Evolutionary conservation across 2,329 filamentous ascomycete genomes (phyloP), one percentile per base, ranked within the genome.

Genomic region (Hymenoscyphus albidus): DNA sequence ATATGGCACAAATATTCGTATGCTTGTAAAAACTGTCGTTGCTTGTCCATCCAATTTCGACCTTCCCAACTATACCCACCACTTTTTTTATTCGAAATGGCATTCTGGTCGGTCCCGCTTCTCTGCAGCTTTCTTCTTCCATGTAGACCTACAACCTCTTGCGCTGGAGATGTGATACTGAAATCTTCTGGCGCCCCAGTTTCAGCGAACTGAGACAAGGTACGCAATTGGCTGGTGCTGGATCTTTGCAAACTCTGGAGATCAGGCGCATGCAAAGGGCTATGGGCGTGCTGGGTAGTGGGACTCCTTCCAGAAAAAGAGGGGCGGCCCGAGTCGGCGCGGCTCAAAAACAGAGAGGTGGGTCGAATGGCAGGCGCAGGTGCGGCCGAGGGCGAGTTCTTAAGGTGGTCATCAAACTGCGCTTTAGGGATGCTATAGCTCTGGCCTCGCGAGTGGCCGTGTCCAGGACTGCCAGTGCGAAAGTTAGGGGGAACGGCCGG

Each of bases 1-100:
- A 99, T 98, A 75, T 99, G 95, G 76, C 95, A 99, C 44, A 99
- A 88, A 76, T 99, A 99, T 77, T 99, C 95, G 75, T 99, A 99
- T 6, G 95, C 95, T 77, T 96, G 92, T 62, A 99, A 80, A 73
- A 97, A 98, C 76, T 98, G 94, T 32, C 95, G 87, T 76, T 99
- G 94, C 75, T 96, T 95, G 77, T 99, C 95, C 94, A 99, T 99
- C 95, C 95, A 99, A 75, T 94, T 96, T 59, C 91, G 86, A 22
- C 88, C 88, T 68, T 91, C 87, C 89, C 93, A 95, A 59, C 87
- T 85, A 70, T 89, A 92, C 32, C 78, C 81, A 63, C 79, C 80
- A 10, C 76, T 76, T 68, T 81, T 80, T 67, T 82, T 79, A 55
- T 81, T 78, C 27, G 80, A 80, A 31, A 76, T 77, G 32, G 78